Conservation (phyloP, 768 basidiomycete genomes). For the Tulasnella sp. region DNA sequence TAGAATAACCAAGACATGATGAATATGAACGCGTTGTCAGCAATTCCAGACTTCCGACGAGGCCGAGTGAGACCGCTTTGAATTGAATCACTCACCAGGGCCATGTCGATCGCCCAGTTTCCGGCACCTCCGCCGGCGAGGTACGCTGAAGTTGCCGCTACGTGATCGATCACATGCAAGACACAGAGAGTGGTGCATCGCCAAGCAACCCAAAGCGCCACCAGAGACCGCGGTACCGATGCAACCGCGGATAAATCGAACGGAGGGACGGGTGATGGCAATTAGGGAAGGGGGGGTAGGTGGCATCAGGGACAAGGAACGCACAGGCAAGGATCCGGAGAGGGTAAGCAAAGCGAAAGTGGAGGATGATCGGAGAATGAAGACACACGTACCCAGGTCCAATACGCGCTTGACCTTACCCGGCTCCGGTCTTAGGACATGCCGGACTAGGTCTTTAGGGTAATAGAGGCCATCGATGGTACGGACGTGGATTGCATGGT, state of each 20-base stretch:
- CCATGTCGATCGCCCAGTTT: constrained; percentile 19
- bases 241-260: not conserved
- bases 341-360: not conserved
- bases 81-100: constrained; percentile 1
- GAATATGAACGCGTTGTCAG: not conserved
- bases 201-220: not conserved
- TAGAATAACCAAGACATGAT: not conserved
- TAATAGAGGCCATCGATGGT: constrained; percentile 9
- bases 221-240: not conserved
- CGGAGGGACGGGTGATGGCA: not conserved
- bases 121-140: not conserved
- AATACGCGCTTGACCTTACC: constrained; percentile 2
- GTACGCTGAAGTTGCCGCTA: not conserved
- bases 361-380: not conserved
- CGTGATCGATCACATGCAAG: not conserved
- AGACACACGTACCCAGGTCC: constrained; percentile 12
- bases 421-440: not conserved
- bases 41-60: too few species aligned
- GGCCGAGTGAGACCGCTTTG: not conserved
- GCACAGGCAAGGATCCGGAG: not conserved
- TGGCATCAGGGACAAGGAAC: not conserved
- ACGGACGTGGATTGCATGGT: constrained; percentile 8
- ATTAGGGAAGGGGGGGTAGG: not conserved
- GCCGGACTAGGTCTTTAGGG: constrained; percentile 9
- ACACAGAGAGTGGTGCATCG: not conserved